Percentiles rank a stretch among this genome's conserved stretches.
phyloP scores from a whole-genome alignment of 202 grass and related monocot species.

The Setaria italica region DNA sequence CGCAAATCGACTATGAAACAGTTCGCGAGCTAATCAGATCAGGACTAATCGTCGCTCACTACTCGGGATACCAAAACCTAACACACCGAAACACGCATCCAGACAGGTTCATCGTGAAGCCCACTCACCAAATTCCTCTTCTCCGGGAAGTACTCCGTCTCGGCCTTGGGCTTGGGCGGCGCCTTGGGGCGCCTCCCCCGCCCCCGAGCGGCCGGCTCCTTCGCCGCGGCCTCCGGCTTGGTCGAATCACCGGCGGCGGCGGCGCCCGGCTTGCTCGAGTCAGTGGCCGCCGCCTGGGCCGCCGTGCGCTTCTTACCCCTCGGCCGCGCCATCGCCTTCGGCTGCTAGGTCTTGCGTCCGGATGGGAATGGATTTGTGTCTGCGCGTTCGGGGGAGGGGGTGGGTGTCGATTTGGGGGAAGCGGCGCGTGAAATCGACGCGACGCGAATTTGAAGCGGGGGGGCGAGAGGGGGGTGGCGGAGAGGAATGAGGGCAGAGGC shows the following conservation, averaged over 20 bases:
- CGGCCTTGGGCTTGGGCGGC: slow-evolving; percentile 48
- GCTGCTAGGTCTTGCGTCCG: slow-evolving; percentile 7
- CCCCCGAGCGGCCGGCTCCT: slow-evolving; percentile 27
- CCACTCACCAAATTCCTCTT: slow-evolving; percentile 63
- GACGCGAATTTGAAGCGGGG: slow-evolving; percentile 64
- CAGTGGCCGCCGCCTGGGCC: slow-evolving; percentile 13
- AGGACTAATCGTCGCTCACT: background rate
- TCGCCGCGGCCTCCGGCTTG: background rate
- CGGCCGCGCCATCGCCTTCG: slow-evolving; percentile 44
- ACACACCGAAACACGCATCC: background rate
- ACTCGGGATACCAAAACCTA: background rate
- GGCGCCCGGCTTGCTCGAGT: background rate
- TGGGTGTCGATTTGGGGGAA: slow-evolving; percentile 30
- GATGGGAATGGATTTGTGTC: slow-evolving; percentile 21
- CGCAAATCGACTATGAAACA: background rate
- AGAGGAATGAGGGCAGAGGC: background rate
- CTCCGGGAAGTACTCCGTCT: slow-evolving; percentile 60
- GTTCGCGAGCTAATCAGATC: background rate
- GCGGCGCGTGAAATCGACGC: slow-evolving; percentile 55
- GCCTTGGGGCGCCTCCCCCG: slow-evolving; percentile 46
- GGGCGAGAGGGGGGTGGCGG: background rate
- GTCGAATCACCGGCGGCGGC: slow-evolving; percentile 28
- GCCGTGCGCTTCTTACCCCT: slow-evolving; percentile 54
- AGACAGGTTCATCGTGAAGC: background rate
- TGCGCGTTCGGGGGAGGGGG: slow-evolving; percentile 6